Conservation (phyloP, 2,329 filamentous ascomycete species). For the Penicillium sp. region DNA sequence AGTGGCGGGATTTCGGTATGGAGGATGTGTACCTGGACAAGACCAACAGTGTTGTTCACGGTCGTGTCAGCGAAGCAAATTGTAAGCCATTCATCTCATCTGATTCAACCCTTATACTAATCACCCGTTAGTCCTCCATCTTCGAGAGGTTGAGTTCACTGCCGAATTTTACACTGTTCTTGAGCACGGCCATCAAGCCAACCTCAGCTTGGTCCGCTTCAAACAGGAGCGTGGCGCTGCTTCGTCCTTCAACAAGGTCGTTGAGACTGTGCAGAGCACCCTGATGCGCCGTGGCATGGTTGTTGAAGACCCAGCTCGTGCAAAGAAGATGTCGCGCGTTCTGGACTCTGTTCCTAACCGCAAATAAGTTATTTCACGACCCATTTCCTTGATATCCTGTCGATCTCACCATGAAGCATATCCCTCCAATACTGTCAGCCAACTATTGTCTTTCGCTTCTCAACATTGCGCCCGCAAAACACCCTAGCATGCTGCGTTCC, state of each 20-base stretch:
- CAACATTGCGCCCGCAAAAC: background rate
- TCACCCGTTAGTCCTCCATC: conserved; percentile 62
- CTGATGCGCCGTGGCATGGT: conserved; percentile 66
- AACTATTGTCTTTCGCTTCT: background rate
- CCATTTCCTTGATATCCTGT: background rate
- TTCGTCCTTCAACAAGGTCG: conserved; percentile 80
- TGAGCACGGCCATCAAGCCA: conserved; percentile 74
- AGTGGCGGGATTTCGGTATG: conserved; percentile 82
- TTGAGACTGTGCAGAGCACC: conserved; percentile 71
- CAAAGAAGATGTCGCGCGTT: conserved; percentile 63
- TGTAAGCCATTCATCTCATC: conserved; percentile 57
- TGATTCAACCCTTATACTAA: conserved; percentile 11
- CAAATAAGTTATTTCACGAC: conserved; percentile 4
- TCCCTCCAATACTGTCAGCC: background rate
- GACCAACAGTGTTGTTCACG: conserved; percentile 74
- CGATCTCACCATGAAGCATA: background rate
- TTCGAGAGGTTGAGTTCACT: conserved; percentile 86
- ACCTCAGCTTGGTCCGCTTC: conserved; percentile 78
- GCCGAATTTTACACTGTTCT: conserved; percentile 86
- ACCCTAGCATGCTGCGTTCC: conserved; percentile 17
- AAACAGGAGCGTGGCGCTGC: conserved; percentile 90
- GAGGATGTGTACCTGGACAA: conserved; percentile 76
- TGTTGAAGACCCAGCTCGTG: conserved; percentile 65
- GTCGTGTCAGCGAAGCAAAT: conserved; percentile 72
- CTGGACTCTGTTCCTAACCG: conserved; percentile 31